Base-by-base conservation (phyloP, 139 green algal species). In the Tetradesmus lagerheimii region DNA sequence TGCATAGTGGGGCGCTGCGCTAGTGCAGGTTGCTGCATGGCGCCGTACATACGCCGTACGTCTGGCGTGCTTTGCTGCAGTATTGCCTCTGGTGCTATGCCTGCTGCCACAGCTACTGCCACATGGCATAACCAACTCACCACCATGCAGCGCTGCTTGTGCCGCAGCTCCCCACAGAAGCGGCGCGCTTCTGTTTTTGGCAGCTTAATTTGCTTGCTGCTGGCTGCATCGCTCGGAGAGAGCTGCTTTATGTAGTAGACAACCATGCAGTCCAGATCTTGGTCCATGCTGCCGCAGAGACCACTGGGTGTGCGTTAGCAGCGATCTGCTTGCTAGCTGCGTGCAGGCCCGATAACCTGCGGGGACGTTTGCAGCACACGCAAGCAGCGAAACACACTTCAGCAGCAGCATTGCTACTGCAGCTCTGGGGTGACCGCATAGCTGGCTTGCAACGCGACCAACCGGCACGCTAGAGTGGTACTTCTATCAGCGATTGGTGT, bases 161-260 rank as follows among this genome's bases (percentile, higher is more conserved):
- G 89, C 14, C 86, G 80, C 0, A 92, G 80, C 47, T 92, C 90
- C 5, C 90, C 86, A 1, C 90, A 71, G 53, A 92, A 91, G 38
- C 86, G 80, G 16, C 86, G 67, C 0, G 80, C 90, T 43, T 92
- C 85, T 0, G 85, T 85, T 15, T 89, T 84, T 5, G 90, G 90
- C 9, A 92, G 39, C 67, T 92, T 92, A 29, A 92, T 77, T 77
- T 87, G 89, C 57, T 92, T 92, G 27, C 15, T 80, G 25, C 75
- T 81, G 4, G 87, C 87, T 14, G 77, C 90, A 71, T 92, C 90
- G 38, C 47, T 89, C 18, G 71, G n/a, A 0, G 90, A 89, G 27
- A 92, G 80, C 80, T 89, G 88, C 90, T 92, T 92, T 18, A 92
- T 77, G 53, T 89, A 89, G 64, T 64, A 81, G 34, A 80, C 15